Base-by-base conservation (phyloP, 768 basidiomycete species). In the Exsudoporus frostii region DNA sequence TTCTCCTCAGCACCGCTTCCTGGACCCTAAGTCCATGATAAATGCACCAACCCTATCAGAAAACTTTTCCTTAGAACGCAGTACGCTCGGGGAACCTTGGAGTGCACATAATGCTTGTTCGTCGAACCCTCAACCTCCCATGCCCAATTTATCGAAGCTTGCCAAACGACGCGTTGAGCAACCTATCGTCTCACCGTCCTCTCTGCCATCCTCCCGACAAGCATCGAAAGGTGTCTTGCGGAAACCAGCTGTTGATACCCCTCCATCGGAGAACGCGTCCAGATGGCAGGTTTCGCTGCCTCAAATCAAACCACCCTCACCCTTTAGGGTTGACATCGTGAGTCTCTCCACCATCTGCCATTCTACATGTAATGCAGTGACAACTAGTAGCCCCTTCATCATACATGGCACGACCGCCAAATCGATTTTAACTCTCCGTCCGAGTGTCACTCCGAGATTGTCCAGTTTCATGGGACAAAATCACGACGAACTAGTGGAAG, bases 321-420 rank as follows among this genome's bases (percentile, higher is more conserved):
- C 69, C 9, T 50, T 68, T 8, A 51, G 20, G 36, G 48, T 68
- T n/a, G 50, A 71, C 40, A 58, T 68, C 37, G 66, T 68, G 55
- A 62, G 66, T 41, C 5, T 38, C 7, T 43, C 40, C 7, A 13
- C n/a, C 22, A 25, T 27, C 22, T 19, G 14, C 30, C n/a, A 29
- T 30, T 45, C 19, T n/a, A 45, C 32, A n/a, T 42, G 43, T 46
- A 42, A 47, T 53, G 45, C 20, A 45, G 30, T 68, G 33, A 64
- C 47, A n/a, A 48, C 42, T 36, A 49, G 50, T 50, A 67, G 66
- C 67, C 67, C 25, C 58, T 68, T 32, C 64, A 68, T 53, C 62
- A 71, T 36, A 22, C 62, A 45, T 68, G 69, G 67, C 67, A 58
- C 27, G 53, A 68, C 19, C 65, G 69, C 36, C 59, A 40, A 46